These are phyloP conservation scores for Saturnispora mendoncae DNA, from an alignment of 805 yeast genomes.

Conservation along the genomic window DNA sequence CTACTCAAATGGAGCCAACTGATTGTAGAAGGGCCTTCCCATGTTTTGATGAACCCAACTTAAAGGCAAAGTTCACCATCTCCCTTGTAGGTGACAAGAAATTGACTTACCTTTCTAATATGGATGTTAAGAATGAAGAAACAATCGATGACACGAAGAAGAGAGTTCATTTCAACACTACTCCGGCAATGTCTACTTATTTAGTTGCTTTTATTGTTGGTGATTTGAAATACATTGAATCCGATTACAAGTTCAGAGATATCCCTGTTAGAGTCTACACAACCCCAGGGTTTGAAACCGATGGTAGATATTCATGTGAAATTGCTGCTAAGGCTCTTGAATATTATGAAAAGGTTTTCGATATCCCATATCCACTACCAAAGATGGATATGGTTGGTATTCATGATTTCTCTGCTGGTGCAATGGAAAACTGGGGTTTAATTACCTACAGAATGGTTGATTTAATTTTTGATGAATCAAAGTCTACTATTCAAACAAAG, in stretches of 20 bases:
- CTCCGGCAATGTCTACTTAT: constrained; percentile 50
- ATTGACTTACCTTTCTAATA: constrained; percentile 39
- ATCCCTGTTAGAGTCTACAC: constrained; percentile 47
- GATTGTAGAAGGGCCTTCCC: constrained; percentile 56
- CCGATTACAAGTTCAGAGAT: constrained; percentile 36
- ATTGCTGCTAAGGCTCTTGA: constrained; percentile 47
- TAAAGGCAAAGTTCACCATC: constrained; percentile 49
- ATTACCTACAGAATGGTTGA: constrained; percentile 60
- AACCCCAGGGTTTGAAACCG: constrained; percentile 38
- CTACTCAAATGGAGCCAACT: constrained; percentile 57
- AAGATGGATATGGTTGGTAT: constrained; percentile 77
- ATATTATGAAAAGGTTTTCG: constrained; percentile 41
- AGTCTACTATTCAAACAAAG: constrained; percentile 44
- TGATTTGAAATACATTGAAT: constrained; percentile 46
- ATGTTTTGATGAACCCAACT: constrained; percentile 48
- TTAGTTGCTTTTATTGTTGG: constrained; percentile 52
- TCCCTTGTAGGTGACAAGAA: constrained; percentile 30
- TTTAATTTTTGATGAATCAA: constrained; percentile 39
- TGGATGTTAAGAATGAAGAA: constrained; percentile 31
- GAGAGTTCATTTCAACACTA: constrained; percentile 34
- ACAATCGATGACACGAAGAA: constrained; percentile 15
- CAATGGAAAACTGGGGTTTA: constrained; percentile 90
- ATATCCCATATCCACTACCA: constrained; percentile 64
- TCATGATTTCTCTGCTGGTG: constrained; percentile 74
- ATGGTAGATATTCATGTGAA: constrained; percentile 41